Evolutionary conservation across 768 basidiomycete species (phyloP).

Genomic region (Suillus tomentosus): DNA sequence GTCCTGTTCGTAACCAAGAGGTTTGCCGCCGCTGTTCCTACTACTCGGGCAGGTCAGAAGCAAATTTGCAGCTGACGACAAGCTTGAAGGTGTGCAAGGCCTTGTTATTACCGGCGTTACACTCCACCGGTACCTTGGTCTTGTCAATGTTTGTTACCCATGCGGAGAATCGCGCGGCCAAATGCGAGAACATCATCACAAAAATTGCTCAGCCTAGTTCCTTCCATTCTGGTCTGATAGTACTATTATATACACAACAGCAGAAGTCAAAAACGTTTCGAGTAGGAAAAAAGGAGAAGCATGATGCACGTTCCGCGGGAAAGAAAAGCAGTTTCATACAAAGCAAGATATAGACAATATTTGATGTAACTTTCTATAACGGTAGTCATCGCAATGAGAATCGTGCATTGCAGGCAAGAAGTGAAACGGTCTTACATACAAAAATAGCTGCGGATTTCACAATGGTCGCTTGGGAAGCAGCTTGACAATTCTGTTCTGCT

Average conservation of each 20-base stretch:
- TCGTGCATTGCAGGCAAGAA: not conserved
- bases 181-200: no score
- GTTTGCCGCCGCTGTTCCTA: no score
- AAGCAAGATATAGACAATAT: not conserved
- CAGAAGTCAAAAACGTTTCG: not conserved
- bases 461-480: slow-evolving; percentile 45
- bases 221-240: no score
- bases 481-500: slow-evolving; percentile 48
- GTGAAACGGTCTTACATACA: not conserved
- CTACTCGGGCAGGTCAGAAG: no score
- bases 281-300: not conserved
- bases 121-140: no score
- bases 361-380: not conserved
- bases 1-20: no score
- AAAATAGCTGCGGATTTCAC: slow-evolving; percentile 16
- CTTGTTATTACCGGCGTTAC: no score
- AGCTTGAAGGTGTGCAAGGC: no score
- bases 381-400: not conserved
- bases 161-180: no score
- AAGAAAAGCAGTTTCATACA: not conserved
- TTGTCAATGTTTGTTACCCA: no score
- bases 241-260: not conserved
- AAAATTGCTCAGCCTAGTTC: no score
- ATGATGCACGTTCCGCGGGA: not conserved
- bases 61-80: no score